phyloP scores from a whole-genome alignment of 1,284 basidiomycete species.

The Microbotryum intermedium region DNA sequence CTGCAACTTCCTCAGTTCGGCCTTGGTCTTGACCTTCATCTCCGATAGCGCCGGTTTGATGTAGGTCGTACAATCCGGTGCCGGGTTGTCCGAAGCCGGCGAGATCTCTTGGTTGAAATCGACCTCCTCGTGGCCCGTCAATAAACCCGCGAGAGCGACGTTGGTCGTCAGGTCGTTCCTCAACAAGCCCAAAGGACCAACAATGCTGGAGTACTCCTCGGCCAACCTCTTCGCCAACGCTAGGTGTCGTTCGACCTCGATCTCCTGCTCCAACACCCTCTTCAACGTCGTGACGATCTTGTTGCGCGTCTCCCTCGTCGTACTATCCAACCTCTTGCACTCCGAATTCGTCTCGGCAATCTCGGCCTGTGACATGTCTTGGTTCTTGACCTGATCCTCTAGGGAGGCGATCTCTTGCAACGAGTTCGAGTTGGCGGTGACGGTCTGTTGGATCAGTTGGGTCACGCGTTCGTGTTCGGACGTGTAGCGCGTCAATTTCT shows the following conservation, averaged over 20 bases:
- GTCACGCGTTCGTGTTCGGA: no score
- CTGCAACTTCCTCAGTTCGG: constrained; percentile 7
- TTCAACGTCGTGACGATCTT: constrained; percentile 9
- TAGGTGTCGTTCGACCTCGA: constrained; percentile 27
- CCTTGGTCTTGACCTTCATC: constrained; percentile 20
- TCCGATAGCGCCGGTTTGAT: constrained; percentile 31
- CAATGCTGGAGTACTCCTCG: constrained; percentile 27
- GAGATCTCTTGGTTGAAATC: constrained; percentile 32
- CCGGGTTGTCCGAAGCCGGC: constrained; percentile 29
- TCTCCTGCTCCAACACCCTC: constrained; percentile 24
- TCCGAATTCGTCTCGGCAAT: no score
- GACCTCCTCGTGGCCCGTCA: constrained; percentile 29
- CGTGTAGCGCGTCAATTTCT: neutral
- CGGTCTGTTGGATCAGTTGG: no score
- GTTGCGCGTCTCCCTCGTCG: constrained; percentile 13
- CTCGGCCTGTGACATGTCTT: no score
- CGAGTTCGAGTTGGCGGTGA: no score
- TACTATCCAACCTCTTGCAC: constrained; percentile 3
- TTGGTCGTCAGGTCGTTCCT: constrained; percentile 21
- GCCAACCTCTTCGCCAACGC: constrained; percentile 14
- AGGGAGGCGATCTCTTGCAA: no score
- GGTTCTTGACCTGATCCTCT: no score
- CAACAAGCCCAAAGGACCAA: constrained; percentile 26
- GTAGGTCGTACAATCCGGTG: constrained; percentile 28
- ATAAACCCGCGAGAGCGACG: constrained; percentile 20